Percentiles rank a stretch among this genome's conserved stretches.
These are phyloP conservation scores for Mimosa bimucronata DNA, from an alignment of 306 rosid genomes.

Conservation along the genomic window DNA sequence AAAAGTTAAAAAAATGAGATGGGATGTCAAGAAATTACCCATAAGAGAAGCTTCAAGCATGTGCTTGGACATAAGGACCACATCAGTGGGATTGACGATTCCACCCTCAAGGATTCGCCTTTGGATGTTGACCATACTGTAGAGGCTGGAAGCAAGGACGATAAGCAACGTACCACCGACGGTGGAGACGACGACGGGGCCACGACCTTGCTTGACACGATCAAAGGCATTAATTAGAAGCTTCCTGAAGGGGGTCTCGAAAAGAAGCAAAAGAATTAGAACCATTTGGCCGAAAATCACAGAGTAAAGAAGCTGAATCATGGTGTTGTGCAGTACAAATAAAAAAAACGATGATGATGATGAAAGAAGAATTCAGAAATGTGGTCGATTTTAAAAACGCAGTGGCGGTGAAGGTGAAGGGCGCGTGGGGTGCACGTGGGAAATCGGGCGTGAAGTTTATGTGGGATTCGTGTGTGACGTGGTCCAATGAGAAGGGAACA, in stretches of 20 bases:
- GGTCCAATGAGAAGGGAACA: slow-evolving; percentile 16
- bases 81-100: slow-evolving; percentile 74
- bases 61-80: slow-evolving; percentile 81
- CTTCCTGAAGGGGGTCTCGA: slow-evolving; percentile 84
- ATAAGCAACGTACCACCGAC: slow-evolving; percentile 66
- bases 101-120: slow-evolving; percentile 67
- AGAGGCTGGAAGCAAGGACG: slow-evolving; percentile 64
- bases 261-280: slow-evolving; percentile 64
- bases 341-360: background rate
- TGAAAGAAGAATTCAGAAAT: background rate
- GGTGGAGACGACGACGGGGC: slow-evolving; percentile 75
- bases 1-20: too few species aligned
- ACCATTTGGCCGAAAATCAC: slow-evolving; percentile 65
- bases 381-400: background rate
- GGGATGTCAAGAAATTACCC: slow-evolving; percentile 71
- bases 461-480: background rate
- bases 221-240: slow-evolving; percentile 70
- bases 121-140: slow-evolving; percentile 68
- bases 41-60: slow-evolving; percentile 91
- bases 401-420: background rate
- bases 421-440: background rate
- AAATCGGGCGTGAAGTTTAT: too few species aligned
- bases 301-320: slow-evolving; percentile 78
- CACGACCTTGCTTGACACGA: slow-evolving; percentile 84
- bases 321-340: slow-evolving; percentile 29